phyloP scores from a whole-genome alignment of 495 filamentous ascomycete genomes.

The Oidiodendron maius region DNA sequence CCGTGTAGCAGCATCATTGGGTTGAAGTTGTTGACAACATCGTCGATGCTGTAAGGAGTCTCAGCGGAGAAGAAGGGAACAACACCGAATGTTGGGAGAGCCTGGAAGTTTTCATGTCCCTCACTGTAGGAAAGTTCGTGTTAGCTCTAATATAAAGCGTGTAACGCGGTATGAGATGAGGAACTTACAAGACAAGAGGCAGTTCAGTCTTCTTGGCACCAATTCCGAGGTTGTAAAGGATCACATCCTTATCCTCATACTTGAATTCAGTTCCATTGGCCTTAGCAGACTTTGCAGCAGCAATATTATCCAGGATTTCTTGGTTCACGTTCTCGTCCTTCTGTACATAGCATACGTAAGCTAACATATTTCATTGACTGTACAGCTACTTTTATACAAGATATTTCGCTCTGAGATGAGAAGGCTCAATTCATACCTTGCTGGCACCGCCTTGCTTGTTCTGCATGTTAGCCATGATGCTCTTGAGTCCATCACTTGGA shows the following conservation, averaged over 20 bases:
- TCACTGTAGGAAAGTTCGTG: conserved; percentile 39
- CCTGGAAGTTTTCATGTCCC: conserved; percentile 84
- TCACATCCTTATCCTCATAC: conserved; percentile 81
- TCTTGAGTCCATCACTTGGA: conserved; percentile 67
- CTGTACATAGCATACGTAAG: conserved; percentile 19
- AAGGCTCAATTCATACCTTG: conserved; percentile 24
- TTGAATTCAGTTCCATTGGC: conserved; percentile 71
- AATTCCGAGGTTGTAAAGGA: conserved; percentile 92
- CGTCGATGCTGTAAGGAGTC: conserved; percentile 71
- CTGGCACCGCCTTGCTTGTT: conserved; percentile 48
- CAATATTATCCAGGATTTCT: conserved; percentile 62
- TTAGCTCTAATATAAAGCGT: background rate
- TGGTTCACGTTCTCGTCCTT: conserved; percentile 31
- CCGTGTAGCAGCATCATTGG: conserved; percentile 99
- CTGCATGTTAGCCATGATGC: conserved; percentile 87
- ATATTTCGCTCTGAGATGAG: background rate
- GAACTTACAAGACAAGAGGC: conserved; percentile 61
- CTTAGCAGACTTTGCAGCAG: conserved; percentile 66
- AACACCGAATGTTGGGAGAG: conserved; percentile 89
- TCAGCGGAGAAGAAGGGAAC: conserved; percentile 86
- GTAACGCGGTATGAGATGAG: background rate
- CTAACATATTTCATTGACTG: conserved; percentile 18
- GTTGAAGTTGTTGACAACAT: conserved; percentile 88
- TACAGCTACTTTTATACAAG: conserved; percentile 25
- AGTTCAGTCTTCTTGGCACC: conserved; percentile 92